Evolutionary conservation across 1,139 yeast species (phyloP).

Genomic region (Arxiozyma slooffiae): DNA sequence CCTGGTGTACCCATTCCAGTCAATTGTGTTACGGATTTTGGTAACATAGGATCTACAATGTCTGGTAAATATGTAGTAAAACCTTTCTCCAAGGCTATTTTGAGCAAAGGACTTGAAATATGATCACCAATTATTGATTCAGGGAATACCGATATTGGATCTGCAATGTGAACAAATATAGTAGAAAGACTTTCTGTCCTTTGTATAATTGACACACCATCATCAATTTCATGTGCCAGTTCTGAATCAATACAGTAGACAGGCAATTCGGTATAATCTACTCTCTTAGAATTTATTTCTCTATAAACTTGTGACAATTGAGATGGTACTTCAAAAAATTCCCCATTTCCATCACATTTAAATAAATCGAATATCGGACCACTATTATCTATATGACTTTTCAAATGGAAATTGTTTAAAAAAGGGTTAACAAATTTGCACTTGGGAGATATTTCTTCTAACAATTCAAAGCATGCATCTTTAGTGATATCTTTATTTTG

Average conservation of each 20-base stretch:
- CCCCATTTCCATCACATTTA: neutral
- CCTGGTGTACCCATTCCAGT: constrained; percentile 51
- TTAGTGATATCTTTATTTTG: constrained; percentile 24
- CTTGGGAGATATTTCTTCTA: constrained; percentile 12
- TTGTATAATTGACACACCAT: constrained; percentile 62
- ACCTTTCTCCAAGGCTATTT: constrained; percentile 51
- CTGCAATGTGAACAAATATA: constrained; percentile 73
- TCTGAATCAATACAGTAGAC: constrained; percentile 80
- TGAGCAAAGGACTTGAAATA: constrained; percentile 42
- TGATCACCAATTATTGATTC: constrained; percentile 14
- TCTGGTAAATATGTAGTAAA: constrained; percentile 73
- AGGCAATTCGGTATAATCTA: constrained; percentile 40
- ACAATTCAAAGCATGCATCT: constrained; percentile 20
- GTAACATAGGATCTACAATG: constrained; percentile 60
- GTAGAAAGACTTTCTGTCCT: constrained; percentile 31
- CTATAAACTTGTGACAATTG: constrained; percentile 34
- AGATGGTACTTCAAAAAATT: constrained; percentile 3
- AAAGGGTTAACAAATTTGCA: constrained; percentile 14
- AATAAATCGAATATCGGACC: constrained; percentile 7
- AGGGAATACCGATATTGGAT: constrained; percentile 59
- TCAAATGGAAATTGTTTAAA: constrained; percentile 15
- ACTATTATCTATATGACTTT: neutral
- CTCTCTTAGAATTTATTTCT: constrained; percentile 36
- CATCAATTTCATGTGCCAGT: constrained; percentile 85
- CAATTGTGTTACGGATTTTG: constrained; percentile 42